A percentile compares a stretch with the other conserved stretches of the same genome.
phyloP scores from a whole-genome alignment of 2,329 filamentous ascomycete genomes.

The Salinomyces thailandicus region DNA sequence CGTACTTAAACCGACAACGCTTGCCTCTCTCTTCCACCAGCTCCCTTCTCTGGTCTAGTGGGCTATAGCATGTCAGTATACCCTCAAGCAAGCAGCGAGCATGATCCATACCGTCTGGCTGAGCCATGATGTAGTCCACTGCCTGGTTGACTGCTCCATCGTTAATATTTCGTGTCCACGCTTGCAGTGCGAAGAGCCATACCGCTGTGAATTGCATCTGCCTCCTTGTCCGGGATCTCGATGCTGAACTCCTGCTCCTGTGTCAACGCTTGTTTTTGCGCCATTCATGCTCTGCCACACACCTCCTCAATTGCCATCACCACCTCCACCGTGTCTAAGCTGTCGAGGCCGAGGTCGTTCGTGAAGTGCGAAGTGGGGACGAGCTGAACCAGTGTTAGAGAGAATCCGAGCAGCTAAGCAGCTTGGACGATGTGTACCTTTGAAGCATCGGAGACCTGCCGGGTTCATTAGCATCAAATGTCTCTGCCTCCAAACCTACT shows the following conservation, averaged over 20 bases:
- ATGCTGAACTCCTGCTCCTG: constrained; percentile 65
- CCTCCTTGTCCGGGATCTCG: constrained; percentile 96
- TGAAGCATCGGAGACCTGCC: constrained; percentile 51
- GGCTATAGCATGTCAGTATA: constrained; percentile 4
- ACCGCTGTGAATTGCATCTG: constrained; percentile 89
- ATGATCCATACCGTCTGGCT: constrained; percentile 65
- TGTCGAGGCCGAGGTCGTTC: constrained; percentile 94
- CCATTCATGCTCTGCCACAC: constrained; percentile 8
- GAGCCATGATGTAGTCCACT: constrained; percentile 83
- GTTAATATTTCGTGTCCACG: constrained; percentile 22
- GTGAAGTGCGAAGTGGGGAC: constrained; percentile 77
- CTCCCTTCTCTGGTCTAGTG: constrained; percentile 1
- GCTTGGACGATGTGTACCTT: constrained; percentile 48
- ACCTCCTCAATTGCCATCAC: constrained; percentile 99
- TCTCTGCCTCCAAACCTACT: constrained; percentile 1
- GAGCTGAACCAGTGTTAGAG: constrained; percentile 48
- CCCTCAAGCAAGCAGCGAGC: neutral
- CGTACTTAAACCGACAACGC: constrained; percentile 2
- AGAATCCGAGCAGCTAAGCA: neutral
- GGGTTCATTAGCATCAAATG: constrained; percentile 15
- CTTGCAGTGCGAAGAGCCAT: constrained; percentile 32
- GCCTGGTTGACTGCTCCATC: constrained; percentile 68
- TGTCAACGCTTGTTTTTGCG: constrained; percentile 12
- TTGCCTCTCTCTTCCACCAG: neutral
- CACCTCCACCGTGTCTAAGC: constrained; percentile 96